phyloP scores from a whole-genome alignment of 2,329 filamentous ascomycete species.

The Claviceps sp. region DNA sequence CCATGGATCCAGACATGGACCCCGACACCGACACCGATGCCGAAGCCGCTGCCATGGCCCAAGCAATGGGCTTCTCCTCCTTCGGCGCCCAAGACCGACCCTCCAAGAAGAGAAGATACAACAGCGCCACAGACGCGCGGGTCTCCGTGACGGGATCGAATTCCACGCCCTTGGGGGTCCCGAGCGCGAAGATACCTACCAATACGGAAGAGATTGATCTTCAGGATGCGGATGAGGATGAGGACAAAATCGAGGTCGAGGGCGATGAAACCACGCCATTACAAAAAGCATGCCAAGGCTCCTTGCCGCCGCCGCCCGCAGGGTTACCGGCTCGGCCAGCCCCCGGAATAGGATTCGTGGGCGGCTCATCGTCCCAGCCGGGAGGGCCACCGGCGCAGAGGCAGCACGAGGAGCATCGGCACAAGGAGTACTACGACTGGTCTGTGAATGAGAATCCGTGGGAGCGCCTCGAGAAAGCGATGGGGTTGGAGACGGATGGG shows the following conservation, averaged over 20 bases:
- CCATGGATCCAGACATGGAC: constrained; percentile 7
- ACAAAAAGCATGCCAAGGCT: background rate
- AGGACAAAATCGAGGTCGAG: constrained; percentile 10
- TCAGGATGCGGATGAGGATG: constrained; percentile 18
- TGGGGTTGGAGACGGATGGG: constrained; percentile 29
- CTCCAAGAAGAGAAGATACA: constrained; percentile 55
- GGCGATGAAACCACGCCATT: background rate
- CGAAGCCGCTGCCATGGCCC: constrained; percentile 37
- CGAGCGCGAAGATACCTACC: constrained; percentile 7
- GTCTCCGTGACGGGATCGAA: constrained; percentile 20
- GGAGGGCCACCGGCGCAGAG: background rate
- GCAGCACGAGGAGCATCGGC: constrained; percentile 1
- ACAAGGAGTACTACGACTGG: constrained; percentile 54
- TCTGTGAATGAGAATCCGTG: constrained; percentile 62
- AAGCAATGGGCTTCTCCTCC: constrained; percentile 58
- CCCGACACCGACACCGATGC: constrained; percentile 17
- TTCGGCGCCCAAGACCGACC: constrained; percentile 45
- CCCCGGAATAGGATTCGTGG: constrained; percentile 4
- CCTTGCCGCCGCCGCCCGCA: constrained; percentile 18
- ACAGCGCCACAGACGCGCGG: constrained; percentile 34
- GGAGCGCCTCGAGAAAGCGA: constrained; percentile 39
- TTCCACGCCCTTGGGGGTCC: constrained; percentile 22
- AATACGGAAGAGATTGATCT: constrained; percentile 35
- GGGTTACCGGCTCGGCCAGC: constrained; percentile 21
- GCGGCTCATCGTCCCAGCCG: background rate